Evolutionary conservation across 2,329 filamentous ascomycete genomes (phyloP).

Genomic region (Cercospora citrullina): DNA sequence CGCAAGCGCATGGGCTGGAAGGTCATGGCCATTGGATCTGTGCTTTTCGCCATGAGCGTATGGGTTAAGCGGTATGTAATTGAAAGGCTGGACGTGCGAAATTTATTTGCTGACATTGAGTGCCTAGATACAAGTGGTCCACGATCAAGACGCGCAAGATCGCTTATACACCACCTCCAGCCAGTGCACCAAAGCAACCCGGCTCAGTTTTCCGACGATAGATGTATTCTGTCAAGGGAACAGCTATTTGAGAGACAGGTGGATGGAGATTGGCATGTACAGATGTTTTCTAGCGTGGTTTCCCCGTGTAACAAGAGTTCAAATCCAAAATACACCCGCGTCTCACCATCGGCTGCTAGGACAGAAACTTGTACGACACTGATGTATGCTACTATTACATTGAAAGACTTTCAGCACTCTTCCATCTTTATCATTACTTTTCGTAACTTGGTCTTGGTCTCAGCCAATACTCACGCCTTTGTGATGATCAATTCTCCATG

Average conservation of each 20-base stretch:
- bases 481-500: conserved; percentile 44
- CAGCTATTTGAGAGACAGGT: conserved; percentile 10
- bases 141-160: conserved; percentile 95
- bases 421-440: background rate
- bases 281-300: conserved; percentile 31
- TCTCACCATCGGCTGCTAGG: background rate
- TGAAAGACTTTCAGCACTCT: background rate
- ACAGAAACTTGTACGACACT: conserved; percentile 1
- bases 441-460: background rate
- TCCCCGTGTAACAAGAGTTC: conserved; percentile 29
- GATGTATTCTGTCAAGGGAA: conserved; percentile 7
- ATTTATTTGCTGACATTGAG: conserved; percentile 33
- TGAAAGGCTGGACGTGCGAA: background rate
- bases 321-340: conserved; percentile 15
- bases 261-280: conserved; percentile 27
- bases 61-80: conserved; percentile 81
- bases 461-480: conserved; percentile 19
- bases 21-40: conserved; percentile 76
- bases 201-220: conserved; percentile 34
- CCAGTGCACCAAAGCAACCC: conserved; percentile 24
- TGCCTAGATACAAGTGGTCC: conserved; percentile 84
- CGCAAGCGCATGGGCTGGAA: conserved; percentile 99
- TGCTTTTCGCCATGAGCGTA: conserved; percentile 81
- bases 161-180: conserved; percentile 31
- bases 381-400: background rate